Evolutionary conservation across 2,329 filamentous ascomycete genomes (phyloP).

Genomic region (Colletotrichum gloeosporioides): DNA sequence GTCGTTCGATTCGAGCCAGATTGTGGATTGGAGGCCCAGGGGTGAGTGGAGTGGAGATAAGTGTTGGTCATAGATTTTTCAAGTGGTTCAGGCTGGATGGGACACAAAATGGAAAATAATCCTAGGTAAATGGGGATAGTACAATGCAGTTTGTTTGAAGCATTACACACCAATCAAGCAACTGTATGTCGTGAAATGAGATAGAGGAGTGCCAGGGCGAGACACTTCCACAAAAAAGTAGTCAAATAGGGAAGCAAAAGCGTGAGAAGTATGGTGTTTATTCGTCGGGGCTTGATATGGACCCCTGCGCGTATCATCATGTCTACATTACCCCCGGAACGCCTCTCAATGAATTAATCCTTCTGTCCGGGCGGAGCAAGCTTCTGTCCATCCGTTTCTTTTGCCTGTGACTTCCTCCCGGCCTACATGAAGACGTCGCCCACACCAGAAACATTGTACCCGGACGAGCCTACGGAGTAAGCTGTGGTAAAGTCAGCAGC

Average conservation of each 20-base stretch:
- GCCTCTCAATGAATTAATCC: constrained; percentile 7
- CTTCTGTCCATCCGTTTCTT: neutral
- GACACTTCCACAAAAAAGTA: neutral
- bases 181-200: neutral
- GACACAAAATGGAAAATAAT: neutral
- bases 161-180: neutral
- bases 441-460: constrained; percentile 24
- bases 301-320: constrained; percentile 7
- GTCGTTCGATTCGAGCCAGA: neutral
- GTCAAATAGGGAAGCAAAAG: neutral
- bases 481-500: neutral
- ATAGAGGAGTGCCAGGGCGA: neutral
- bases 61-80: neutral
- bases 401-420: neutral
- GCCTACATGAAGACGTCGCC: constrained; percentile 30
- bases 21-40: neutral
- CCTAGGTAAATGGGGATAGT: neutral
- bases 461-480: constrained; percentile 19
- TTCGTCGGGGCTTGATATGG: neutral
- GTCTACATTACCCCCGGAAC: constrained; percentile 3
- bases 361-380: neutral
- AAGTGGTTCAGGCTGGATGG: neutral
- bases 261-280: neutral
- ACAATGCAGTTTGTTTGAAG: neutral
- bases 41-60: neutral